phyloP scores from a whole-genome alignment of 306 rosid genomes.

The Prunus campanulata region DNA sequence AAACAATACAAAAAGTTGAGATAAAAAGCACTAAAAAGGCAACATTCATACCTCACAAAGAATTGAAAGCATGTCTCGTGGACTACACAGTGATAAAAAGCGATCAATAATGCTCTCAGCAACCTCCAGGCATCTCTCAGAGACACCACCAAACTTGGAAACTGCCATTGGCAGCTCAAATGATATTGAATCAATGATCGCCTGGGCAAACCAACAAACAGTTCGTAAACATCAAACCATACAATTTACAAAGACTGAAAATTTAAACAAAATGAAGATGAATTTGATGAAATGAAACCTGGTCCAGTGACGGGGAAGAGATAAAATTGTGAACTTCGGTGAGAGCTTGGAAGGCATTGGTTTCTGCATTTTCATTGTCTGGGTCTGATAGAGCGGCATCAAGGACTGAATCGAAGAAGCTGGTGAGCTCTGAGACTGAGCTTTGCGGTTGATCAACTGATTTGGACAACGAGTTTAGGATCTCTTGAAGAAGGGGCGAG shows the following conservation, averaged over 20 bases:
- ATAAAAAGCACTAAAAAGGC: neutral
- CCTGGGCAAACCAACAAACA: conserved; percentile 40
- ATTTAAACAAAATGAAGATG: neutral
- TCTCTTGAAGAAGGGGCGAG: conserved; percentile 38
- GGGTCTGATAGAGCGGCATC: conserved; percentile 50
- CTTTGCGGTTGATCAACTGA: conserved; percentile 38
- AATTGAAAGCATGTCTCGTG: conserved; percentile 80
- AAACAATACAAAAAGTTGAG: neutral
- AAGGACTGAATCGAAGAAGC: conserved; percentile 49
- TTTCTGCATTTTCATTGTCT: conserved; percentile 37
- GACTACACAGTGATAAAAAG: conserved; percentile 55
- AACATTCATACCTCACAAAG: conserved; percentile 60
- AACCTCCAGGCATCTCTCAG: conserved; percentile 54
- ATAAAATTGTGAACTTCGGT: conserved; percentile 45
- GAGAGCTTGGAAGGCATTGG: conserved; percentile 47
- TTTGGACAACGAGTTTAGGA: conserved; percentile 54
- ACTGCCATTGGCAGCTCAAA: conserved; percentile 75
- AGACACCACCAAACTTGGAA: conserved; percentile 57
- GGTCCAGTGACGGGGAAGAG: conserved; percentile 53
- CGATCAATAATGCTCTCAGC: conserved; percentile 57
- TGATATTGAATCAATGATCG: conserved; percentile 57
- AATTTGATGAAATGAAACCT: conserved; percentile 38
- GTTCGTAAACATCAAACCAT: neutral
- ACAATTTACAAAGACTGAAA: neutral
- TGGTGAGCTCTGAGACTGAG: conserved; percentile 43